These are phyloP conservation scores for Tricholoma saponaceum DNA, from an alignment of 768 basidiomycete genomes.

Conservation along the genomic window DNA sequence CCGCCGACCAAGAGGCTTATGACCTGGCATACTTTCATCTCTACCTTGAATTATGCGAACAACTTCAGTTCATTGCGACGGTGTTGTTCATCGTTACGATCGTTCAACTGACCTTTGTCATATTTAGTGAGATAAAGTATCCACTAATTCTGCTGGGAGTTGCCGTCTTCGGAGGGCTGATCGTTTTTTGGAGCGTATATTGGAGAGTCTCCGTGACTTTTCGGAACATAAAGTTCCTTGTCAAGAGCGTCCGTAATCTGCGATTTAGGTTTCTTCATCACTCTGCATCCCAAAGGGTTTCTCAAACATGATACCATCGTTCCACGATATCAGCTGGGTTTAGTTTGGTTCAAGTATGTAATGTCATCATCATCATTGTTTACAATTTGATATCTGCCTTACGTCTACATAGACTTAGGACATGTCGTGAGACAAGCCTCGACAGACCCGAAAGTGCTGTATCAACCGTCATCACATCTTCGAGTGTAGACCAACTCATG, in stretches of 20 bases:
- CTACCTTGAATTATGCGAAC: constrained; percentile 25
- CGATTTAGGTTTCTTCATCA: not conserved
- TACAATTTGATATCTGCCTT: too few relatives aligned
- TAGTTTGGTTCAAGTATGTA: too few relatives aligned
- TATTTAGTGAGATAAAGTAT: constrained; percentile 25
- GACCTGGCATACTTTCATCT: constrained; percentile 23
- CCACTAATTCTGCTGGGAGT: constrained; percentile 21
- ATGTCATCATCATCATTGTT: not conserved
- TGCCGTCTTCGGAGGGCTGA: constrained; percentile 13
- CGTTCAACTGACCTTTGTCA: constrained; percentile 23
- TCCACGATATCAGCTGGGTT: too few relatives aligned
- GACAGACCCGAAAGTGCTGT: too few relatives aligned
- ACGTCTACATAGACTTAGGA: too few relatives aligned
- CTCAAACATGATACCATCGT: not conserved
- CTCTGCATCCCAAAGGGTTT: not conserved
- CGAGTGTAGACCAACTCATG: too few relatives aligned
- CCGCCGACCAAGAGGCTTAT: not conserved
- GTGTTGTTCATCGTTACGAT: constrained; percentile 23
- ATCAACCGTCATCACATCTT: too few relatives aligned
- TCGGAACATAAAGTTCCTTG: constrained; percentile 19
- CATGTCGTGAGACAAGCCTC: too few relatives aligned
- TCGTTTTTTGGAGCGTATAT: constrained; percentile 24
- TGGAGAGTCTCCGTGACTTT: constrained; percentile 28
- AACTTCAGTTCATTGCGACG: constrained; percentile 28
- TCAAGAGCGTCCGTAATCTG: not conserved